Evolutionary conservation across 2,329 filamentous ascomycete genomes (phyloP), one percentile per base, ranked within the genome.

Genomic region (Exserohilum turcica): DNA sequence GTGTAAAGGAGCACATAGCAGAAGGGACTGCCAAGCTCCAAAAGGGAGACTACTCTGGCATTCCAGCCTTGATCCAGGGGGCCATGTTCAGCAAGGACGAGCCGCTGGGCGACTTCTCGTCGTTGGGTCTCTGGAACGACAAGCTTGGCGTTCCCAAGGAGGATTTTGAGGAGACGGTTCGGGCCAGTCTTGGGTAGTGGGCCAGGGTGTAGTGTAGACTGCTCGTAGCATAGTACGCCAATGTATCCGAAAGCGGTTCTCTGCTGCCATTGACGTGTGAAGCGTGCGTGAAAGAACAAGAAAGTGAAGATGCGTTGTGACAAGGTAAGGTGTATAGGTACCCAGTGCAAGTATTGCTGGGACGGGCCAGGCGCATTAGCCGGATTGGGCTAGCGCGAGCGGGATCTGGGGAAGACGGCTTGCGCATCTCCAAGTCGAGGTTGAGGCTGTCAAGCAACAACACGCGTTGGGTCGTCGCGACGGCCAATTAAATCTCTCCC

Each of bases 91-190:
- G 57, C 6, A 54, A 64, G 7, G 48, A 62, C 6, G 47, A 57
- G 5, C 51, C 52, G 6, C 48, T 68, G n/a, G 63, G 64, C 1
- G 61, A 68, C 71, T 61, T 66, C 47, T 65, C 54, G 44, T 29
- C 49, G 0, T 29, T 12, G 5, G 64, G 62, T 2, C 51, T 71
- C 21, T 75, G 76, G 67, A 79, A 79, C 56, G 67, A 76, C 18
- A 70, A 74, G 54, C 48, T 80, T 48, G 77, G 76, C 0, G 54
- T 80, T 36, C 48, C 66, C 42, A 71, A 76, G 54, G 77, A 78
- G 52, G 63, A 70, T 49, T 55, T 79, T 27, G 73, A 78, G 48
- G 64, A 66, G 19, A 66, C 67, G 16, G 67, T 79, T 19, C 40
- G 36, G 36, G 37, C 42, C 3, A 35, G 28, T 2, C 28, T 45